Evolutionary conservation across 495 filamentous ascomycete genomes (phyloP).

Genomic region (Pyrenopolyporus hunteri): DNA sequence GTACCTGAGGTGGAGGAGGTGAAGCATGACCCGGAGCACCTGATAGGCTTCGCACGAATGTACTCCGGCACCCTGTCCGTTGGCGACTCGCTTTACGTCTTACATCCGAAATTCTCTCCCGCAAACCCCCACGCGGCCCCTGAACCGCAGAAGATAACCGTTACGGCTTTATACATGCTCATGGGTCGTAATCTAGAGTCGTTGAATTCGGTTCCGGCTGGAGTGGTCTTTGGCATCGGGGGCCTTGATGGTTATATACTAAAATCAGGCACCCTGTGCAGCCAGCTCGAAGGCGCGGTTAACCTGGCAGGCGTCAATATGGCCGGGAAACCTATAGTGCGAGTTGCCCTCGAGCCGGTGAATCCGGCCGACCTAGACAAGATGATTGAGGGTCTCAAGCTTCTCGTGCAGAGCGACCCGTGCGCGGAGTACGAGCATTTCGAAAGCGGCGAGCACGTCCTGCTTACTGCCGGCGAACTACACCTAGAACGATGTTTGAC

Average conservation of each 20-base stretch:
- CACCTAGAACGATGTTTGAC: constrained; percentile 95
- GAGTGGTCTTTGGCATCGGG: constrained; percentile 94
- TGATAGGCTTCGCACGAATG: constrained; percentile 93
- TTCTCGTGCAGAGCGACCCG: constrained; percentile 94
- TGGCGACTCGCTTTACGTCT: constrained; percentile 87
- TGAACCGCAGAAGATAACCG: constrained; percentile 79
- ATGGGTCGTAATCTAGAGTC: constrained; percentile 92
- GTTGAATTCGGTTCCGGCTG: constrained; percentile 83
- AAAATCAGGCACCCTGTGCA: constrained; percentile 94
- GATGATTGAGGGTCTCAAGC: constrained; percentile 85
- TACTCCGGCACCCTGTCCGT: constrained; percentile 90
- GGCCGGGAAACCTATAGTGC: constrained; percentile 84
- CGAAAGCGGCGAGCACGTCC: constrained; percentile 91
- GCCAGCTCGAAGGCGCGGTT: constrained; percentile 82
- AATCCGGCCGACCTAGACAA: constrained; percentile 88
- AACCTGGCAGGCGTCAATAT: constrained; percentile 89
- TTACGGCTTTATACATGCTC: constrained; percentile 90
- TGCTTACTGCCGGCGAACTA: constrained; percentile 91
- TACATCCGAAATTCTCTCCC: constrained; percentile 90
- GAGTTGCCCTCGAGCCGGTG: constrained; percentile 88
- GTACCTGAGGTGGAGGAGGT: constrained; percentile 61
- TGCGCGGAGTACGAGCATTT: constrained; percentile 96
- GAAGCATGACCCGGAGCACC: constrained; percentile 74
- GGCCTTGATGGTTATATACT: constrained; percentile 90
- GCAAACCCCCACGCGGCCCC: constrained; percentile 75